phyloP scores from a whole-genome alignment of 139 green algal genomes.

The Mesostigma viride region DNA sequence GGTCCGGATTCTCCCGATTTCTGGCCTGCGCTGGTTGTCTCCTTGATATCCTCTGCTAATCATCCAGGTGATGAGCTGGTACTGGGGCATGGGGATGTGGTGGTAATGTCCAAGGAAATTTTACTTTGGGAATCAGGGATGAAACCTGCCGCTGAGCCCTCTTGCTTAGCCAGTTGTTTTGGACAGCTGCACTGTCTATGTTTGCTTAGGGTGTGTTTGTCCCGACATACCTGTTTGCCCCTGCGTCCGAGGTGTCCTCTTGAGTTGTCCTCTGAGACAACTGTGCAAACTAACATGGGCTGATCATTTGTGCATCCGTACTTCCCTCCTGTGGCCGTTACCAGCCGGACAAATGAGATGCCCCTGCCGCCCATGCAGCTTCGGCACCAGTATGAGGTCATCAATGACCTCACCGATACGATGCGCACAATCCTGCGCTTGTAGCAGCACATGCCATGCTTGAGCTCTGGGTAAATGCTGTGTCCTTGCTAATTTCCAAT shows the following conservation, averaged over 20 bases:
- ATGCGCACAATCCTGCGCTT: slow-evolving; percentile 55
- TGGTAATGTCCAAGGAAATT: too few relatives aligned
- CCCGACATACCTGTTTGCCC: not conserved
- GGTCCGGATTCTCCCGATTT: too few relatives aligned
- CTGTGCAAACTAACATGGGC: too few relatives aligned
- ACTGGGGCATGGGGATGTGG: too few relatives aligned
- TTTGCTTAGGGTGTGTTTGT: not conserved
- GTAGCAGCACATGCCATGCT: slow-evolving; percentile 19
- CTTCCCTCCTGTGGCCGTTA: not conserved
- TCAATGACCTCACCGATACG: slow-evolving; percentile 43
- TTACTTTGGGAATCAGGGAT: too few relatives aligned
- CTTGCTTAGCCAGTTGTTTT: too few relatives aligned
- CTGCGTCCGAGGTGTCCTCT: not conserved
- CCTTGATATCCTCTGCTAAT: too few relatives aligned
- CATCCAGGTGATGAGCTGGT: too few relatives aligned
- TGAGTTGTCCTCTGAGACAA: not conserved
- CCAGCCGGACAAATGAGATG: slow-evolving; percentile 22
- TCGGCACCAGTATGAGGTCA: slow-evolving; percentile 19
- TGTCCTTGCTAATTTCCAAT: not conserved
- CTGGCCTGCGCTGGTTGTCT: too few relatives aligned
- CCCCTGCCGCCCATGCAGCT: slow-evolving; percentile 29
- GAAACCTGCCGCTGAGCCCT: too few relatives aligned
- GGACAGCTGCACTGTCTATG: not conserved
- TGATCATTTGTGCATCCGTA: not conserved
- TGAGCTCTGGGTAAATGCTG: not conserved